Evolutionary conservation across 345 rosid species (phyloP), one percentile per base, ranked within the genome.

Genomic region (Syzygium grande): DNA sequence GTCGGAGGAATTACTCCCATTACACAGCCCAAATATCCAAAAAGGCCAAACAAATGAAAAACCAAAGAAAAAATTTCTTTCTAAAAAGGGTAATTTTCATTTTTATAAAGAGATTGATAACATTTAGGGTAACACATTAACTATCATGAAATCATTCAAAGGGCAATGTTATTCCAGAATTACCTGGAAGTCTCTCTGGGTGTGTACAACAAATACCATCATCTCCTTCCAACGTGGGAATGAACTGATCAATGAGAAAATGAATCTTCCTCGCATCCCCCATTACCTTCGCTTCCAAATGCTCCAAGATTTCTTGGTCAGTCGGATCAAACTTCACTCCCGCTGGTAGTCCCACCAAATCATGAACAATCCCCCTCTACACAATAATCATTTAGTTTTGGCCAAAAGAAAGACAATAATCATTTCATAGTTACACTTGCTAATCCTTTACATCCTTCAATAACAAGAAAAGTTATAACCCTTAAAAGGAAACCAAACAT

Each of bases 271-370:
- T 88, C 49, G 49, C 86, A 89, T 94, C 97, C 1, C 95, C 92
- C 77, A 91, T 87, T 15, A 92, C 92, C 89, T 98, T 98, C 1
- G 98, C 98, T 86, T 94, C 98, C 85, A 97, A 91, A 91, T 96
- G 98, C 91, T 93, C 93, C n/a, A 97, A 91, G 55, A 97, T 97
- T 90, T 97, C 99, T 88, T 92, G 96, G 87, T 97, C 99, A 3
- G 94, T 95, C 34, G 99, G 99, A 87, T 98, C 98, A 54, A 98
- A 98, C 87, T 95, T 98, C 88, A 96, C 98, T 83, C 99, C 99
- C 1, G 98, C 98, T 5, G 99, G 99, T 78, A 98, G 88, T 22
- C 99, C 96, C 55, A 96, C 98, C 88, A 97, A 89, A 90, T 95
- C 97, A 58, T 93, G 92, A 38, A 34, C 80, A 86, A 96, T 93